These are phyloP conservation scores for Bryopsis sp. DNA, from an alignment of 139 green algal species.

Conservation along the genomic window DNA sequence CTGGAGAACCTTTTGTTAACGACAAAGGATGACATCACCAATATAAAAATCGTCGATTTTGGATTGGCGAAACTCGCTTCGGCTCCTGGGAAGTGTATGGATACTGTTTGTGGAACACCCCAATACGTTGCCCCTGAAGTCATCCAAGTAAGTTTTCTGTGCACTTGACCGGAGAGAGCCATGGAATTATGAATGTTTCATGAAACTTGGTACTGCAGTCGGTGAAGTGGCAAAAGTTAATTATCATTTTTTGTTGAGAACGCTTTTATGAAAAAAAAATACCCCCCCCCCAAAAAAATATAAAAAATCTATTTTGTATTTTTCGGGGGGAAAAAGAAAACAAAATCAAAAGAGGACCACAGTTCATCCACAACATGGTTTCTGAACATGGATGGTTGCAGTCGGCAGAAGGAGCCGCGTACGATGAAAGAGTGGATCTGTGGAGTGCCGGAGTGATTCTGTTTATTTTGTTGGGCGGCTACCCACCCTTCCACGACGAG, in stretches of 20 bases:
- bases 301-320: background rate
- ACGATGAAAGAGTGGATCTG: constrained; percentile 43
- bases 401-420: background rate
- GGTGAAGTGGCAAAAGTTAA: too few relatives aligned
- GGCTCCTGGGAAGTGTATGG: constrained; percentile 34
- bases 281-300: too few relatives aligned
- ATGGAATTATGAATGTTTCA: too few relatives aligned
- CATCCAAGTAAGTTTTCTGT: constrained; percentile 56
- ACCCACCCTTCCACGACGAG: constrained; percentile 85
- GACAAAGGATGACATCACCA: constrained; percentile 49
- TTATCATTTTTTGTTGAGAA: too few relatives aligned
- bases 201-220: too few relatives aligned
- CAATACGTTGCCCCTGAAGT: constrained; percentile 91
- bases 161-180: background rate
- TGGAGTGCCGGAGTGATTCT: constrained; percentile 67
- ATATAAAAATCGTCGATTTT: constrained; percentile 75
- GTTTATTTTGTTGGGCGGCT: constrained; percentile 81
- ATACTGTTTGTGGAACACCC: constrained; percentile 81
- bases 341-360: too few relatives aligned
- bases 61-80: constrained; percentile 66
- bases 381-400: too few relatives aligned
- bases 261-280: too few relatives aligned
- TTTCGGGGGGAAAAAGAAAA: background rate
- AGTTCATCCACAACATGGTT: too few relatives aligned
- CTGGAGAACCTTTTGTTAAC: constrained; percentile 90